These are phyloP conservation scores for Tilletiopsis washingtonensis DNA, from an alignment of 1,284 basidiomycete genomes.

Conservation along the genomic window DNA sequence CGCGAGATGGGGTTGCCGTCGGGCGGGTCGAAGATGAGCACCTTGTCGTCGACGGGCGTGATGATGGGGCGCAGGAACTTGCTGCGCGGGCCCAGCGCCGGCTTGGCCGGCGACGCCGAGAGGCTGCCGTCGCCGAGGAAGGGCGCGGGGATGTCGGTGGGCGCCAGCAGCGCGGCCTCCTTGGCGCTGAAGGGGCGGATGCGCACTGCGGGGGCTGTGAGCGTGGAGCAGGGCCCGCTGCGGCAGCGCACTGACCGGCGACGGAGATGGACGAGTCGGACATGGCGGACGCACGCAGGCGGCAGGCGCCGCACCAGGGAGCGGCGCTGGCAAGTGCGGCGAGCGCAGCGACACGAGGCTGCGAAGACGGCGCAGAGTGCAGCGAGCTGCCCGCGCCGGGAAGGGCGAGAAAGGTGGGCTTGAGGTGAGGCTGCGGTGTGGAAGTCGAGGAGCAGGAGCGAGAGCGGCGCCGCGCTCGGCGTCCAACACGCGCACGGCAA, in stretches of 20 bases:
- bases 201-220: constrained; percentile 23
- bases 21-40: constrained; percentile 45
- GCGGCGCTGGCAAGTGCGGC: background rate
- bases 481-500: too few relatives aligned
- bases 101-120: constrained; percentile 15
- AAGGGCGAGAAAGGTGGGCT: background rate
- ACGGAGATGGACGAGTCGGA: constrained; percentile 15
- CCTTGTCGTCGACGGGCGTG: constrained; percentile 41
- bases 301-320: background rate
- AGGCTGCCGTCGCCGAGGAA: constrained; percentile 46
- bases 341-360: too few relatives aligned
- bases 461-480: too few relatives aligned
- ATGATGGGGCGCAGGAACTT: constrained; percentile 42
- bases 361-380: background rate
- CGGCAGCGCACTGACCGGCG: constrained; percentile 1
- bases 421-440: background rate
- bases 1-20: constrained; percentile 32
- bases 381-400: background rate
- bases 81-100: constrained; percentile 7
- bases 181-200: constrained; percentile 42
- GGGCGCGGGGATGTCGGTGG: constrained; percentile 30
- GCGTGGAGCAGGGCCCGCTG: background rate
- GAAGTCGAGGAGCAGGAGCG: too few relatives aligned
- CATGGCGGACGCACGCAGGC: constrained; percentile 7
- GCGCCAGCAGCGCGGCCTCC: constrained; percentile 34